Evolutionary conservation across 1,284 basidiomycete species (phyloP), one percentile per base, ranked within the genome.

Genomic region (Ceratobasidium sp.): DNA sequence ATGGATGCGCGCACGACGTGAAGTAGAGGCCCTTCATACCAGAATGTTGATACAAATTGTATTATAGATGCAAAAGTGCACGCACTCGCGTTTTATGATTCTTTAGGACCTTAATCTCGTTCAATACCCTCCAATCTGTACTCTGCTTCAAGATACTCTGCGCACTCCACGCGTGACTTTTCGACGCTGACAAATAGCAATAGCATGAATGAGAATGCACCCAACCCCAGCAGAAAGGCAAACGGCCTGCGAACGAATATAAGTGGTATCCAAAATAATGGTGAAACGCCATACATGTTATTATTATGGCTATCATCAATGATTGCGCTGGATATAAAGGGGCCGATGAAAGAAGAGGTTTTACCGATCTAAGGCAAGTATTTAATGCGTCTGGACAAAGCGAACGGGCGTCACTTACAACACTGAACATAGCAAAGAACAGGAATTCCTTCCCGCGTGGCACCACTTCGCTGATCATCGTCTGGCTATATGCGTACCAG

Each of bases 401-500:
- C 10, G 12, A 12, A 32, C 29, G 35, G 40, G 17, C 10, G 31
- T 8, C 8, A 42, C 76, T 73, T 31, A 75, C 86, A 70, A 91
- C 86, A 13, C 88, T 89, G 75, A 91, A 90, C n/a, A 91, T 77
- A 15, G 87, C 85, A 76, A 92, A 91, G 79, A 92, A 91, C 22
- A 91, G 80, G 77, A 91, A 90, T 74, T 75, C 70, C 20, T 72
- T 72, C n/a, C 47, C 34, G 22, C 87, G 79, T 12, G 91, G 91
- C 15, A 89, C 89, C 7, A 93, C 90, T 74, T 93, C 90, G 74
- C 87, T 89, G 69, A 93, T 91, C 90, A 92, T 90, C 0, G 91
- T 92, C 78, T 92, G 89, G 76, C 87, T 87, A 74, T 91, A 89
- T 34, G 91, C 89, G 77, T 92, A 68, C 90, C 90, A 93, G 0